Conservation (phyloP, 441 rosid species). For the Erodium texanum region DNA sequence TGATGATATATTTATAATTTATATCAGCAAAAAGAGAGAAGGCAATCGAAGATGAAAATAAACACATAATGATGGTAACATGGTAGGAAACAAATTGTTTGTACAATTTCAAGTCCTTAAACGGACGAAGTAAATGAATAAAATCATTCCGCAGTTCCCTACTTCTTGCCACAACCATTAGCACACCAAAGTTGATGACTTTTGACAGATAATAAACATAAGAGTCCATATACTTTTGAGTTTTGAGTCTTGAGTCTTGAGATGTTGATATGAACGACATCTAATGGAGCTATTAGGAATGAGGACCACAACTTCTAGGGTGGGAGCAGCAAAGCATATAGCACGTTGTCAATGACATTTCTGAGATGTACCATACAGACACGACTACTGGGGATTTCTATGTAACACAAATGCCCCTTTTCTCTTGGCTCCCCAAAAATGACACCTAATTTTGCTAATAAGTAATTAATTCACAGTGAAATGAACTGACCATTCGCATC, state of each 20-base stretch:
- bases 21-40: neutral
- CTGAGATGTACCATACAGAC: neutral
- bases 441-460: neutral
- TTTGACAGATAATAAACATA: neutral
- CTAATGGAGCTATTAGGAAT: neutral
- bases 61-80: neutral
- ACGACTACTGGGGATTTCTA: neutral
- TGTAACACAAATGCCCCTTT: neutral
- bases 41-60: neutral
- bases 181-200: neutral
- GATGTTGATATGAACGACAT: neutral
- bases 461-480: neutral
- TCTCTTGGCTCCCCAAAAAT: neutral
- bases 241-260: no score
- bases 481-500: neutral
- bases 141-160: neutral
- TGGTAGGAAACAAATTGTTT: neutral
- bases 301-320: neutral
- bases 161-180: no score
- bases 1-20: no score
- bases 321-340: neutral
- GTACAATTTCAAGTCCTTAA: no score
- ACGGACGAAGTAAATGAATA: neutral
- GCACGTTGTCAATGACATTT: neutral
- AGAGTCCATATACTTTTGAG: neutral